Evolutionary conservation across 768 basidiomycete genomes (phyloP), one percentile per base, ranked within the genome.

Genomic region (Jaapia argillacea): DNA sequence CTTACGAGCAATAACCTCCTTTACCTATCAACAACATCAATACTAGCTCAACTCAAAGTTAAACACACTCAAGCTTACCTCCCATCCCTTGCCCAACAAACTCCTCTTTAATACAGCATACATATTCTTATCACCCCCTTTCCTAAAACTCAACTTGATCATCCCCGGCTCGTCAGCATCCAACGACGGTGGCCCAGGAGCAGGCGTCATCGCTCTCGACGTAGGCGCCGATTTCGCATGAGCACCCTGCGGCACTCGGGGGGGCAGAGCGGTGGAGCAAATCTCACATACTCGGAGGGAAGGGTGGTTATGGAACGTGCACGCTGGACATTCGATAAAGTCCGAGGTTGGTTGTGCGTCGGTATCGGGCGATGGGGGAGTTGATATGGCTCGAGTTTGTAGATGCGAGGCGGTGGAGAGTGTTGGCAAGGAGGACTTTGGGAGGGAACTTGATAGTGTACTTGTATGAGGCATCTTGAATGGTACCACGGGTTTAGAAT

Each of bases 291-390:
- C 58, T 0, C 60, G 60, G 44, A 92, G 67, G 1, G 75, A 81
- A 0, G 78, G 77, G 47, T 86, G 81, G 61, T 99, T 99, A 10
- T 93, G 67, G 58, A 93, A 99, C 1, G 94, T 98, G 58, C 96
- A 99, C 1, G 79, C 80, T 1, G 81, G 74, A 59, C 94, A 99
- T 12, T 83, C 62, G 36, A 85, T 67, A 25, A 71, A 57, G 2
- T 61, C 60, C n/a, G n/a, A n/a, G n/a, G n/a, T n/a, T n/a, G n/a
- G n/a, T n/a, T n/a, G n/a, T n/a, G n/a, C n/a, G n/a, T n/a, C n/a
- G n/a, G n/a, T n/a, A n/a, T n/a, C n/a, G n/a, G n/a, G n/a, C n/a
- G n/a, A n/a, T n/a, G n/a, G n/a, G n/a, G n/a, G n/a, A n/a, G n/a
- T n/a, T n/a, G n/a, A n/a, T n/a, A n/a, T n/a, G n/a, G n/a, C n/a